Evolutionary conservation across 106 monocot species (phyloP), one percentile per base, ranked within the genome.

Genomic region (Acorus gramineus): DNA sequence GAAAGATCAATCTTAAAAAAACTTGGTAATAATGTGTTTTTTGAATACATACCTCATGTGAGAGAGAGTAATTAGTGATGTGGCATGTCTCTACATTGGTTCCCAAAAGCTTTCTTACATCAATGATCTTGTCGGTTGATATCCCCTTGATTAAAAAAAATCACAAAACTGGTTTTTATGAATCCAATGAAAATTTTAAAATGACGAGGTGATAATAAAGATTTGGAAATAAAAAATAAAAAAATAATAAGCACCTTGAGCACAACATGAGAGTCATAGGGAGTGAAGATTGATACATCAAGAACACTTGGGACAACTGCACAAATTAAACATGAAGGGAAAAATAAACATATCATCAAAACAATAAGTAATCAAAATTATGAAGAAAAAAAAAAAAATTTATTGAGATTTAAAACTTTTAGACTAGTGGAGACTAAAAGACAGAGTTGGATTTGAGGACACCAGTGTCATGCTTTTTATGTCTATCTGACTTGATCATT

Each of bases 21-120:
- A 28, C 28, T 28, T 28, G 28, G 28, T 28, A 28, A 28, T 28
- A 0, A 28, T 28, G 28, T 28, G n/a, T 28, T 28, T 28, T 28
- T 28, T 28, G 28, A 28, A 28, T 28, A 28, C 28, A 11, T 85
- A 94, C 94, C 86, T 49, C 62, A 62, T 94, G 94, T 0, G 65
- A 54, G 4, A 94, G 76, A 58, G 94, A 90, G 57, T 86, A 94
- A 57, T 79, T 86, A 6, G 94, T 94, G 8, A 94, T 62, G 43
- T 94, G 94, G 60, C 94, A 94, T 4, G 89, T 94, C 54, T 82
- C 77, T 3, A 80, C 80, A 69, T 86, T 64, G 6, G 89, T 84
- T 11, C 72, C 78, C 53, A 94, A 3, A 59, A 94, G 71, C 73
- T 82, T 94, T 64, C 76, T 81, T 75, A 94, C 86, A 69, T 94